Evolutionary conservation across 768 basidiomycete genomes (phyloP).

Genomic region (Russula compacta): DNA sequence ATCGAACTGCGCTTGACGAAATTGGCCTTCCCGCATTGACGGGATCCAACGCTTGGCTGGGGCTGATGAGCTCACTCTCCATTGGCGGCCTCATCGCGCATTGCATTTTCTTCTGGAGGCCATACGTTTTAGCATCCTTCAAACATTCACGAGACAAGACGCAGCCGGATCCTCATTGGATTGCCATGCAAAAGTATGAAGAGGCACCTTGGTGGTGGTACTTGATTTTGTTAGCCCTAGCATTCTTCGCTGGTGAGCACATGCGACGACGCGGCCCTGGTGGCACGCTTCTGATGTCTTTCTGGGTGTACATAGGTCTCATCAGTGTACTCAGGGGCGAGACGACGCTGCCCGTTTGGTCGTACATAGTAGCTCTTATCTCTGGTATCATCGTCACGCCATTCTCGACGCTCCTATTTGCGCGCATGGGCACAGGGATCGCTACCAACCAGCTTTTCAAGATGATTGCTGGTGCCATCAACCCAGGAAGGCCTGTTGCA

Average conservation of each 20-base stretch:
- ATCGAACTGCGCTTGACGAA: conserved; percentile 43
- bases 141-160: conserved; percentile 36
- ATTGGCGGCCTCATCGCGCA: conserved; percentile 51
- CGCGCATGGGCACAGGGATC: conserved; percentile 53
- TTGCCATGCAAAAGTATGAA: conserved; percentile 51
- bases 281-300: not conserved
- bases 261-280: not conserved
- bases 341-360: conserved; percentile 56
- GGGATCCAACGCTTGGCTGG: conserved; percentile 48
- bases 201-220: conserved; percentile 62
- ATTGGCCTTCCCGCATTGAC: conserved; percentile 34
- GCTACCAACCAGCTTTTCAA: conserved; percentile 55
- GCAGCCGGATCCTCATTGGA: conserved; percentile 50
- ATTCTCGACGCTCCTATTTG: conserved; percentile 47
- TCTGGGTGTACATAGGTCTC: not conserved
- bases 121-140: conserved; percentile 41
- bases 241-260: conserved; percentile 46
- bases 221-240: conserved; percentile 34
- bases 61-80: conserved; percentile 36
- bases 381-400: conserved; percentile 39
- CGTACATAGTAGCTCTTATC: conserved; percentile 47
- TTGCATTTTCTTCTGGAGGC: conserved; percentile 47
- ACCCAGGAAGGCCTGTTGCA: conserved; percentile 56
- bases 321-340: conserved; percentile 44
- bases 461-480: conserved; percentile 52